Conservation (phyloP, 257 asterid species). For the Hygrophila difformis region DNA sequence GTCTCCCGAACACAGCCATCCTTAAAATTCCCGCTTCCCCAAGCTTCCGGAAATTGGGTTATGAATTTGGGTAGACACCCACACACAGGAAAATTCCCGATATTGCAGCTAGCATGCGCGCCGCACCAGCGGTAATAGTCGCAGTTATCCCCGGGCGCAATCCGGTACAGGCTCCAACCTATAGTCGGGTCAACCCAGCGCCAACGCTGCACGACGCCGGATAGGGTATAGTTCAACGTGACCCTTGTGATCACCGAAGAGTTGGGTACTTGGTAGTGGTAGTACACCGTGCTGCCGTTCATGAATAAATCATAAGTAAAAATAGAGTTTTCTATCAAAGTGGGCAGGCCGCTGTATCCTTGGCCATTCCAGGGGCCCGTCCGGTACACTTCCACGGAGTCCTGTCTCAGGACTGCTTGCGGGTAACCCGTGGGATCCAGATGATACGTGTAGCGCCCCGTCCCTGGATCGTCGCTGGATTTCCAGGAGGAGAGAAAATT, state of each 20-base stretch:
- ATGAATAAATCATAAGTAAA: neutral
- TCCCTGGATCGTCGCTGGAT: constrained; percentile 31
- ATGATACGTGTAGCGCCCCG: constrained; percentile 19
- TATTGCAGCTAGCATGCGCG: constrained; percentile 23
- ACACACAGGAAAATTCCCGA: constrained; percentile 20
- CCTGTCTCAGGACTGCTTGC: constrained; percentile 13
- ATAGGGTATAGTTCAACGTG: neutral
- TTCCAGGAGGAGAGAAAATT: constrained; percentile 40
- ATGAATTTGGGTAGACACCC: constrained; percentile 29
- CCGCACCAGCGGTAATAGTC: constrained; percentile 37
- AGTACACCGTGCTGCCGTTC: too few species aligned
- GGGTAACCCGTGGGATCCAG: constrained; percentile 28
- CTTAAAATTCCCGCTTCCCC: constrained; percentile 7
- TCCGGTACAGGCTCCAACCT: constrained; percentile 20
- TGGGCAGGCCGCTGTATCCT: constrained; percentile 12
- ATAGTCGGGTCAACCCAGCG: constrained; percentile 18
- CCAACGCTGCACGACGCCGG: constrained; percentile 18
- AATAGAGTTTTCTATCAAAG: neutral
- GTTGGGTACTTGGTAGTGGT: neutral
- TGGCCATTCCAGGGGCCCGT: constrained; percentile 43
- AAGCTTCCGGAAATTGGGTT: constrained; percentile 10
- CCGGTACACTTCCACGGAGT: neutral
- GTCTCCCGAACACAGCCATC: constrained; percentile 21
- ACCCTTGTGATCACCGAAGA: constrained; percentile 6
- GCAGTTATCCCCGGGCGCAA: constrained; percentile 22